A percentile compares a stretch with the other conserved stretches of the same genome.
phyloP scores from a whole-genome alignment of 768 basidiomycete species.

The Mrakia gelida region DNA sequence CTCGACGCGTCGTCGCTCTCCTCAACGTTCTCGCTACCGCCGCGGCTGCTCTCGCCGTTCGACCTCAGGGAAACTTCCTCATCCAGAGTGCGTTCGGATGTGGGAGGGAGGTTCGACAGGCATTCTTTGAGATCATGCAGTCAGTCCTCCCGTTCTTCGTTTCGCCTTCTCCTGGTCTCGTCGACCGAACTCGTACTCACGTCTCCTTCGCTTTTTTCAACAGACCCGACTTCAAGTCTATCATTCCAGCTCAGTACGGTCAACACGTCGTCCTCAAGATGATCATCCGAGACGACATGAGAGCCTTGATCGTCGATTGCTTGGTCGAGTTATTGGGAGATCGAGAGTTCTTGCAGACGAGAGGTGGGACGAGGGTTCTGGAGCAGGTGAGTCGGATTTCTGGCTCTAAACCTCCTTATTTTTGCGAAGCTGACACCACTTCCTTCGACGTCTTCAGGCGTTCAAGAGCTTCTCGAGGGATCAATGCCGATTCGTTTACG shows the following conservation, averaged over 20 bases:
- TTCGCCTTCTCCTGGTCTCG: neutral
- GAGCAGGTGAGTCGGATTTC: neutral
- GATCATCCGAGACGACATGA: conserved; percentile 19
- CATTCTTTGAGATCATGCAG: conserved; percentile 15
- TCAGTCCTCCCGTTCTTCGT: neutral
- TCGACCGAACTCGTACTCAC: neutral
- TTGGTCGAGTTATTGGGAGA: conserved; percentile 6
- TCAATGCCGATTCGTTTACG: conserved; percentile 11
- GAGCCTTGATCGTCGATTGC: neutral
- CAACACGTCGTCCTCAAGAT: conserved; percentile 16
- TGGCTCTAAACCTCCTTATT: too few species aligned
- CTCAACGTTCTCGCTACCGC: conserved; percentile 9
- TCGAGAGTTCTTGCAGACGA: conserved; percentile 4
- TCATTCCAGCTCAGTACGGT: neutral
- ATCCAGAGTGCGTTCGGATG: neutral
- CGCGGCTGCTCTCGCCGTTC: neutral
- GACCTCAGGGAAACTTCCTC: conserved; percentile 17
- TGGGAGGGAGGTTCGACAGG: conserved; percentile 10
- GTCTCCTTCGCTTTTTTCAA: neutral
- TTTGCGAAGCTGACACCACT: too few species aligned
- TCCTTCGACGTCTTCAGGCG: neutral
- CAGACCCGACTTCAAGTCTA: conserved; percentile 15
- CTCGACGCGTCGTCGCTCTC: conserved; percentile 4
- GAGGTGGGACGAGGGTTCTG: conserved; percentile 6
- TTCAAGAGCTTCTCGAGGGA: conserved; percentile 13